Evolutionary conservation across 2,329 filamentous ascomycete genomes (phyloP), one percentile per base, ranked within the genome.

Genomic region (Botrytis sinoallii): DNA sequence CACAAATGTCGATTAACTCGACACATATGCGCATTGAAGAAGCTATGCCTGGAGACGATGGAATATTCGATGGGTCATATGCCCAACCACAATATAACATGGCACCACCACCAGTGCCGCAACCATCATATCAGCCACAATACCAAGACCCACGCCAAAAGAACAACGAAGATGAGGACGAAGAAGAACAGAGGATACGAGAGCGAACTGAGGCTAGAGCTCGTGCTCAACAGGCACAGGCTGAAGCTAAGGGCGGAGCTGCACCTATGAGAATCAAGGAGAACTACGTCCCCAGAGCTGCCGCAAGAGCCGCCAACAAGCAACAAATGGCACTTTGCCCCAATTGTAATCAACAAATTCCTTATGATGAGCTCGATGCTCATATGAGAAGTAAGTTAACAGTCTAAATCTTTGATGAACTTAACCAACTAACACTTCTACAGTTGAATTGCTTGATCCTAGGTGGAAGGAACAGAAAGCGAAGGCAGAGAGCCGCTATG

Each of bases 391-490:
- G 90, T 92, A 85, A 83, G 87, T 78, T 59, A 70, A 66, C 52
- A 67, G 60, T 57, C 60, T 46, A 44, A 35, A 60, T 32, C 38
- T 55, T 16, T 55, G 22, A 38, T 5, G 4, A 73, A 52, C 29
- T 57, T 59, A 16, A 38, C 16, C 63, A 52, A 74, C 77, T 78
- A 77, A 77, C 75, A 74, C 48, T 60, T 14, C 42, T 64, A 48
- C 76, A 88, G 86, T 98, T 81, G 95, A 98, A 83, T 88, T 98
- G 65, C 88, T 98, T 74, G 95, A 98, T 81, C 95, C 95, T 0
- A 89, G 92, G 74, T 98, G 95, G 95, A 97, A 97, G 82, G 95
- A 98, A 81, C 95, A 98, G 82, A 94, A 94, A 78, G 92, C 93
- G 74, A 97, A 97, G 82, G 90, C 93, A 25, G 94, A 97, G 64